Base-by-base conservation (phyloP, 805 yeast species). In the Myxozyma vanderwaltii region DNA sequence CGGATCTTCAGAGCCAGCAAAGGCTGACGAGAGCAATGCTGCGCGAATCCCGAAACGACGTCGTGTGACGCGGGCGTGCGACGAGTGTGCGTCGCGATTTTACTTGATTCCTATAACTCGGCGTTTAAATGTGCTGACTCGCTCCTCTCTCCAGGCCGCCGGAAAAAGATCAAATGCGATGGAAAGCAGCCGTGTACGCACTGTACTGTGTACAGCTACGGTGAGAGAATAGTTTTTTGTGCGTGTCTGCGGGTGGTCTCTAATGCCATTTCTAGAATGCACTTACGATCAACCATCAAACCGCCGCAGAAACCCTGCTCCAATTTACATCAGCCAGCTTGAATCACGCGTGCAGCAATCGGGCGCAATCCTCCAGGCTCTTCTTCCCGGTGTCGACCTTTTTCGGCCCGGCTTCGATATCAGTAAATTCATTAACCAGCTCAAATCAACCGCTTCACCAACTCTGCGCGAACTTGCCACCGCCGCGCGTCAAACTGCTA, bases 121-220 rank as follows among this genome's bases (percentile, higher is more conserved):
- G 35, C 4, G 21, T 4, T 17, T 35, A 4, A 3, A 4, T n/a
- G 10, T 15, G 31, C 33, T 23, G 4, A 7, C 43, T 24, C 31
- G 21, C 12, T 48, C 48, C 19, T 8, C 4, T 35, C 12, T 26
- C 26, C 44, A 69, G 72, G 72, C 50, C 79, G 92, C 21, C 81
- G 80, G 72, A 86, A 86, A 73, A 88, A 88, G 69, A 89, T 86
- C 63, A 85, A 86, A 69, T 88, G 95, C 72, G 91, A 86, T 70
- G 94, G 92, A 3, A 80, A 81, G 66, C 86, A 81, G 66, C 94
- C 92, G 0, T 88, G 95, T 71, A 81, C 82, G 33, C 89, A 85
- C 71, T 90, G 96, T 70, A 87, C 96, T 0, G 96, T 89, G 0
- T 91, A 89, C 74, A 83, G 89, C 21, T 88, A 87, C 72, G 86